A percentile compares a stretch with the other conserved stretches of the same genome.
These are phyloP conservation scores for Wickerhamiella vanderwaltii DNA, from an alignment of 805 yeast genomes.

Conservation along the genomic window DNA sequence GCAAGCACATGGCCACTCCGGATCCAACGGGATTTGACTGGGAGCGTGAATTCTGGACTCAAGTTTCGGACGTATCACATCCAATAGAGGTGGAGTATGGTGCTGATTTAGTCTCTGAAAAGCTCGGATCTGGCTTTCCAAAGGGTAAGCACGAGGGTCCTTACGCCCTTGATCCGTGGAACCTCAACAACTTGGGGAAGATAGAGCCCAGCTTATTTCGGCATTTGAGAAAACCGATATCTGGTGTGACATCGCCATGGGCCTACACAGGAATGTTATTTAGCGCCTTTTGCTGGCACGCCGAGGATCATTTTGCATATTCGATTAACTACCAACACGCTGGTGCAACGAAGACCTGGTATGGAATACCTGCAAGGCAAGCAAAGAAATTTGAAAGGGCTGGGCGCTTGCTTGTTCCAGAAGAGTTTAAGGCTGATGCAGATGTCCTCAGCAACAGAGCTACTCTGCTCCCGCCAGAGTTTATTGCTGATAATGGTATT, in stretches of 20 bases:
- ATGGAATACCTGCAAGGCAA: slow-evolving; percentile 64
- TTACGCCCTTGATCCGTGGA: background rate
- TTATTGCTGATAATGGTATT: slow-evolving; percentile 35
- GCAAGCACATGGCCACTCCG: slow-evolving; percentile 1
- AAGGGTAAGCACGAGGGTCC: background rate
- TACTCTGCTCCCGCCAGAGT: slow-evolving; percentile 63
- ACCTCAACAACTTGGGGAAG: slow-evolving; percentile 3
- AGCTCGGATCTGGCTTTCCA: slow-evolving; percentile 3
- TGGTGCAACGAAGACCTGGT: slow-evolving; percentile 89
- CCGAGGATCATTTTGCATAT: slow-evolving; percentile 85
- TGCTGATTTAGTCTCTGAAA: slow-evolving; percentile 30
- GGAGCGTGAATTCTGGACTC: slow-evolving; percentile 30
- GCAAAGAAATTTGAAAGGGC: slow-evolving; percentile 53
- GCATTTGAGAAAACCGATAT: slow-evolving; percentile 32
- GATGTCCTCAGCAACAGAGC: slow-evolving; percentile 37
- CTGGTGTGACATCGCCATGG: slow-evolving; percentile 97
- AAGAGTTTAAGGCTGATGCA: slow-evolving; percentile 63
- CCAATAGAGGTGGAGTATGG: slow-evolving; percentile 31
- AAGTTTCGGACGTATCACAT: slow-evolving; percentile 23
- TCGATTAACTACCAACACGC: slow-evolving; percentile 86
- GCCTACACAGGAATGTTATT: slow-evolving; percentile 78
- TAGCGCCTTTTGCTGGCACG: slow-evolving; percentile 94
- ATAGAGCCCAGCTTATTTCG: slow-evolving; percentile 20
- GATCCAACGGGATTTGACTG: slow-evolving; percentile 17
- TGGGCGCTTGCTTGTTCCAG: slow-evolving; percentile 62